Percentiles rank a stretch among this genome's conserved stretches.
Conservation (phyloP, 768 basidiomycete genomes). For the Suillus discolor region DNA sequence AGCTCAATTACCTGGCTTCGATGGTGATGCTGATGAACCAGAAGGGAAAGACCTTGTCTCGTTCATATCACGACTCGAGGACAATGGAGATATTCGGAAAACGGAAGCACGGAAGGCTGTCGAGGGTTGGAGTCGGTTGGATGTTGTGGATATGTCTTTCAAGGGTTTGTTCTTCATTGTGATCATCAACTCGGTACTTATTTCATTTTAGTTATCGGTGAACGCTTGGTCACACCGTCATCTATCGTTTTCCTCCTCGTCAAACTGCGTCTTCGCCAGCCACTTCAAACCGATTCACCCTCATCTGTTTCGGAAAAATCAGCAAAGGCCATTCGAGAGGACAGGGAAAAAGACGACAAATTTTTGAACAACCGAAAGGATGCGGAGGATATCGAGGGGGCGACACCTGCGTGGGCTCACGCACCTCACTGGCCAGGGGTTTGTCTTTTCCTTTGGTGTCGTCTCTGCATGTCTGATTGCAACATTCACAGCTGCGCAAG, state of each 20-base stretch:
- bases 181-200: conserved; percentile 6
- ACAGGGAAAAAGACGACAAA: conserved; percentile 67
- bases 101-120: conserved; percentile 53
- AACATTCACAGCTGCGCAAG: conserved; percentile 66
- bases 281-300: conserved; percentile 35
- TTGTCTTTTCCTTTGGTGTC: conserved; percentile 27
- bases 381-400: conserved; percentile 58
- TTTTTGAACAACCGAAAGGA: conserved; percentile 68
- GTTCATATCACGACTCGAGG: conserved; percentile 51
- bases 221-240: conserved; percentile 83
- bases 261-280: conserved; percentile 75
- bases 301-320: conserved; percentile 45
- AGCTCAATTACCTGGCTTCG: conserved; percentile 80
- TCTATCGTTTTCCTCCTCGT: conserved; percentile 86
- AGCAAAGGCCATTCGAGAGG: conserved; percentile 41
- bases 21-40: conserved; percentile 36
- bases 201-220: conserved; percentile 74
- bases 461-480: conserved; percentile 6
- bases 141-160: conserved; percentile 83
- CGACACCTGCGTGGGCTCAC: conserved; percentile 69
- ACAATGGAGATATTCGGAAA: conserved; percentile 45
- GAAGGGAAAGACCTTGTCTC: conserved; percentile 46
- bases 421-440: conserved; percentile 93
- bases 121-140: conserved; percentile 70
- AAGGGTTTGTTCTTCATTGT: conserved; percentile 57